A percentile compares a stretch with the other conserved stretches of the same genome.
Evolutionary conservation across 352 stramenopile species (phyloP).

Genomic region (Phytophthora kernoviae): DNA sequence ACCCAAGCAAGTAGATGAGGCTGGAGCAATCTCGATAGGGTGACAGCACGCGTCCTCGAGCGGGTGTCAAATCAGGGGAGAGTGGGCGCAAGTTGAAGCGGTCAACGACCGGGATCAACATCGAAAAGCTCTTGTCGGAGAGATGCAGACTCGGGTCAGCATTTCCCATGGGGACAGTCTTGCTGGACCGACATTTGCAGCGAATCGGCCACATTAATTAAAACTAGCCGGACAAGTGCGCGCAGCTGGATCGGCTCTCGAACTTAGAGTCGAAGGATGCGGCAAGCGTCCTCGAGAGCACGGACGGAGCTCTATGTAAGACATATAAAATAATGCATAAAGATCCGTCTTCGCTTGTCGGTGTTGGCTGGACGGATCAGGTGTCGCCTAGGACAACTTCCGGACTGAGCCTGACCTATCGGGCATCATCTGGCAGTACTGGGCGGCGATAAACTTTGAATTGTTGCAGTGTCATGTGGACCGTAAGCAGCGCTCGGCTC

Average conservation of each 20-base stretch:
- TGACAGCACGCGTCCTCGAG: not conserved
- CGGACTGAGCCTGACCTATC: too few relatives aligned
- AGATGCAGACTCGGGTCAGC: conserved; percentile 1
- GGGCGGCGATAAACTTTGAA: too few relatives aligned
- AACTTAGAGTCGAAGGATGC: too few relatives aligned
- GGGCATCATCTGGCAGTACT: too few relatives aligned
- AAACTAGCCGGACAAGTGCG: not conserved
- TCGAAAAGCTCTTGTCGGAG: not conserved
- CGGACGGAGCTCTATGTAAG: too few relatives aligned
- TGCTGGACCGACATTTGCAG: not conserved
- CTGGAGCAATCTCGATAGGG: not conserved
- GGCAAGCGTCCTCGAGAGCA: not conserved
- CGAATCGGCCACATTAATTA: not conserved
- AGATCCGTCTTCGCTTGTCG: not conserved
- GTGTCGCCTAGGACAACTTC: not conserved
- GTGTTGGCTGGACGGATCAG: not conserved
- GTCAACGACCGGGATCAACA: not conserved
- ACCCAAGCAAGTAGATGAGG: not conserved
- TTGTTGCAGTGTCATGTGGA: too few relatives aligned
- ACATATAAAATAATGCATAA: too few relatives aligned
- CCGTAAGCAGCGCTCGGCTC: too few relatives aligned
- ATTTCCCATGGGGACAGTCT: too few relatives aligned
- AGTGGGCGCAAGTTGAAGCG: not conserved
- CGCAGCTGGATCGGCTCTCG: too few relatives aligned
- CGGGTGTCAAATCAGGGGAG: too few relatives aligned